Evolutionary conservation across 495 filamentous ascomycete genomes (phyloP), one percentile per base, ranked within the genome.

Genomic region (Sabuloglossum arenarium): DNA sequence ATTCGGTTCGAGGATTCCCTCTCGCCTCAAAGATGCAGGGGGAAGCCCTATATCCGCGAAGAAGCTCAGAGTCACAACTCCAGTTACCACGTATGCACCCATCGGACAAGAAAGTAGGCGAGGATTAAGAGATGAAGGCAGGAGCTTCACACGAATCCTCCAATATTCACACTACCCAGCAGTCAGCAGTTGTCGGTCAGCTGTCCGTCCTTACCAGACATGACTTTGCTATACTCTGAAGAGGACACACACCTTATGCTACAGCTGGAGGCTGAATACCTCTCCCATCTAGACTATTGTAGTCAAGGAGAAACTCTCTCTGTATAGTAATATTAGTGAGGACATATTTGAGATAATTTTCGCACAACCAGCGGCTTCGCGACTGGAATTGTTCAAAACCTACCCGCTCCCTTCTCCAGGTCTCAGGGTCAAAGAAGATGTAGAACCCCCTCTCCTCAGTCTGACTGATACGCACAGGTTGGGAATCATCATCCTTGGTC

Each of bases 371-470:
- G 43, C 16, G n/a, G 16, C n/a, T 6, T 27, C 47, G 46, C 58
- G 34, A 60, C 56, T n/a, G 3, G 21, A 10, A 4, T 42, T 8
- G 37, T n/a, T 12, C 14, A 43, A 57, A 31, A 76, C 82, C 62
- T 75, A 90, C 86, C 64, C 86, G 70, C 61, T 88, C 78, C 67
- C 86, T 83, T 61, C 81, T 78, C 89, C 89, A 96, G 55, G 74
- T 79, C 23, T 75, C 73, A n/a, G 81, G 81, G 63, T 91, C 86
- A 76, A 89, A 94, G 61, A 94, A 79, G 32, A 93, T 73, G 66
- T 96, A 96, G 64, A 85, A 87, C 1, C 88, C 89, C 46, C 83
- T 79, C 68, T 96, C 89, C 54, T 79, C 80, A 28, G 78, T 76
- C 21, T 76, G 75, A 21, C 82, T 76, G 58, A 85, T 72, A 45